Base-by-base conservation (phyloP, 139 green algal genomes). In the Tetradesmus lagerheimii region DNA sequence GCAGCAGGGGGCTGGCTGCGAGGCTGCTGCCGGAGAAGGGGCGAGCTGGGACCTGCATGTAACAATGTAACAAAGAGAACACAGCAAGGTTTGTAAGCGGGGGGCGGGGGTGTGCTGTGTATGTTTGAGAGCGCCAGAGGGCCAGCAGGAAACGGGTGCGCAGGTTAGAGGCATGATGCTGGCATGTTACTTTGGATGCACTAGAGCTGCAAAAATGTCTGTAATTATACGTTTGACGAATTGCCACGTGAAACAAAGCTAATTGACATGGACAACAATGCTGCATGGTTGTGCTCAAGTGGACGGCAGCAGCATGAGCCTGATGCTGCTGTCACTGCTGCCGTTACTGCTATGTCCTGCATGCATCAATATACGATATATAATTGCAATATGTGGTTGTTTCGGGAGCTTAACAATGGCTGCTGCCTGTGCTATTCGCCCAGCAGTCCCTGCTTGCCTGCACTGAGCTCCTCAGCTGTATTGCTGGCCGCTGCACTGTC, bases 401-500 rank as follows among this genome's bases (percentile, higher is more conserved):
- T 5, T 71, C 14, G 9, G 57, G 12, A 1, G 4, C 4, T 1
- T 31, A 11, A 31, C 57, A 71, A 71, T 31, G 57, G 57, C 57
- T 71, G 57, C 57, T n/a, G 8, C 1, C 14, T 31, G 57, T 71
- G n/a, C 57, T 31, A 71, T 18, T 31, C 3, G 23, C 18, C 31
- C 57, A 71, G 57, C 57, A 71, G 57, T 71, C 57, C 57, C 31
- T 84, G 45, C 80, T 86, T 45, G 31, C 80, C 80, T 86, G 80
- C 80, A 86, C 16, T 29, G 47, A 29, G 43, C 43, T 86, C 45
- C 80, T 47, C 80, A 45, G 34, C 20, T 75, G 80, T 86, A 31
- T 74, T 27, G 45, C 37, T 35, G 80, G 47, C 31, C 80, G 80
- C 45, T 86, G 80, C 80, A 86, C n/a, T 31, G 45, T 45, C 45